Conservation (phyloP, 1,139 yeast genomes). For the Fermentozyma sake region DNA sequence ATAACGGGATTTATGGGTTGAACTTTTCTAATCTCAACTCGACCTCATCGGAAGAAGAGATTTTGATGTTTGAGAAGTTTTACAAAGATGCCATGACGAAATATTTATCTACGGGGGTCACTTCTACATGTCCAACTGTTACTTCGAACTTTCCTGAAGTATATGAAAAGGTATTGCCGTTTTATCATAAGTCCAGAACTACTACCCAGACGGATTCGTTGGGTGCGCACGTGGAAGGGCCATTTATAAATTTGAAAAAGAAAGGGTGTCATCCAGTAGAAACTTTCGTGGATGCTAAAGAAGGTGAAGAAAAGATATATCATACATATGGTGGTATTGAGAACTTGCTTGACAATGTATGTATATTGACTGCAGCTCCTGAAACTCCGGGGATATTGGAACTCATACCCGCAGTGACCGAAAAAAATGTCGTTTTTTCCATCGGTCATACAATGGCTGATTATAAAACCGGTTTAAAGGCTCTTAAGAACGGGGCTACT, state of each 20-base stretch:
- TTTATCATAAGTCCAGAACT: slow-evolving; percentile 34
- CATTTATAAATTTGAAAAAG: slow-evolving; percentile 50
- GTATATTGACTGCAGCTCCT: slow-evolving; percentile 60
- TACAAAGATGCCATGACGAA: slow-evolving; percentile 47
- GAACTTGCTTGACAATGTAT: slow-evolving; percentile 38
- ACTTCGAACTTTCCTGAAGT: slow-evolving; percentile 54
- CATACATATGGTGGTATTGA: slow-evolving; percentile 44
- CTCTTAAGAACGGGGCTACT: slow-evolving; percentile 49
- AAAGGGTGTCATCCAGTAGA: slow-evolving; percentile 63
- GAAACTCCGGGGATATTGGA: slow-evolving; percentile 54
- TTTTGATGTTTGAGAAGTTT: slow-evolving; percentile 23
- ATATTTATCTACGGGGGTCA: slow-evolving; percentile 53
- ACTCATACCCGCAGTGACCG: slow-evolving; percentile 37
- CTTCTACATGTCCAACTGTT: slow-evolving; percentile 58
- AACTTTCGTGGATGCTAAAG: slow-evolving; percentile 47
- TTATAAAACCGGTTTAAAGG: slow-evolving; percentile 45
- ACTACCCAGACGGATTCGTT: slow-evolving; percentile 44
- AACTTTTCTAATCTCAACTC: slow-evolving; percentile 45
- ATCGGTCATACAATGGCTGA: slow-evolving; percentile 57
- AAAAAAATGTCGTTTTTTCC: slow-evolving; percentile 40
- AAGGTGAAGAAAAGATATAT: slow-evolving; percentile 32
- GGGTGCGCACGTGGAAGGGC: slow-evolving; percentile 68
- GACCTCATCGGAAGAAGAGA: slow-evolving; percentile 32
- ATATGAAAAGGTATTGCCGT: slow-evolving; percentile 48
- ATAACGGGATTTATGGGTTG: slow-evolving; percentile 59